Base-by-base conservation (phyloP, 345 rosid species). In the Pugionium dolabratum region DNA sequence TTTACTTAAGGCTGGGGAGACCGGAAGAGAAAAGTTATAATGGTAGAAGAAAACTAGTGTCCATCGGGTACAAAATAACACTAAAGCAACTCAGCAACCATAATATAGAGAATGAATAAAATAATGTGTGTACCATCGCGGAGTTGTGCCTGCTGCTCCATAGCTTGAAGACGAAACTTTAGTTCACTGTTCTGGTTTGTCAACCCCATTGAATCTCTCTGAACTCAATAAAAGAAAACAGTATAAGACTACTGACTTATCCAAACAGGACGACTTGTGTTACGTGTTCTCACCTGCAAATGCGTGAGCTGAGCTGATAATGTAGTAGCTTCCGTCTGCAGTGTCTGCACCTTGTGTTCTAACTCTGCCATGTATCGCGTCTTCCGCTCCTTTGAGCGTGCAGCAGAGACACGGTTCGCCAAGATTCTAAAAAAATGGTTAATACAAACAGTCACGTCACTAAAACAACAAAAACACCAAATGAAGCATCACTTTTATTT, bases 381-480 rank as follows among this genome's bases (percentile, higher is more conserved):
- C 76, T 91, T 88, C 69, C 94, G 71, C 82, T 91, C 94, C 78
- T 91, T 91, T 9, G 94, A 91, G 3, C 95, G 87, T 9, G 96
- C 88, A 74, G 95, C 96, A 55, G 95, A 88, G 29, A 81, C 88
- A 11, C 96, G 86, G 72, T 91, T 91, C 10, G 96, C 96, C 64
- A 88, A 80, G 67, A 91, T 91, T 83, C 95, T 91, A 45, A 65
- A 9, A 53, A 36, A 57, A 36, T 49, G 2, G 49, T 26, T 18
- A 56, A 55, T 29, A 59, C 8, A 64, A 64, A 33, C 26, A 63
- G 9, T 25, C 44, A 54, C 6, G 1, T 49, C 65, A 55, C 34
- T 32, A 53, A 25, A 45, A 54, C 26, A 44, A 36, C 1, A 26
- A 31, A 37, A 10, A 43, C 0, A 5, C 33, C 0, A 43, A 48